Percentiles rank a stretch among this genome's conserved stretches.
These are phyloP conservation scores for Actinomortierella wolfii DNA, from an alignment of 371 early-diverging fungal genomes.

Conservation along the genomic window DNA sequence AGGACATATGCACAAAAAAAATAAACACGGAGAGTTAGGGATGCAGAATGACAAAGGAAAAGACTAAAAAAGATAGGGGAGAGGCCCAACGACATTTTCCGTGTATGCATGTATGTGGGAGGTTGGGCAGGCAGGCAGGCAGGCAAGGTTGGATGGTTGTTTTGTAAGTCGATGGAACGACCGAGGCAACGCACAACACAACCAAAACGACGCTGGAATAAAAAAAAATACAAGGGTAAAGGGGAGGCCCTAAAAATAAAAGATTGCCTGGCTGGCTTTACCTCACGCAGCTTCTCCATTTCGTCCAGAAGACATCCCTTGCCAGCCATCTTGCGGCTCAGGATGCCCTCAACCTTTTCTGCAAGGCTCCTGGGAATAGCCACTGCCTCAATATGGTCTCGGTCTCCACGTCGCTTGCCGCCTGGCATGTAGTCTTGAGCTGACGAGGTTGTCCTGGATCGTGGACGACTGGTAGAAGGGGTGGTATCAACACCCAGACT, in stretches of 20 bases:
- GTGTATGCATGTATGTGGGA: no score
- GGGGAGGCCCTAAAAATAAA: not conserved
- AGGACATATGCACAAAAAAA: not conserved
- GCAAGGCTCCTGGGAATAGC: slow-evolving; percentile 39
- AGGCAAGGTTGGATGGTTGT: no score
- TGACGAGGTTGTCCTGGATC: slow-evolving; percentile 29
- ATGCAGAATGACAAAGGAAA: not conserved
- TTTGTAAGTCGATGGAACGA: no score
- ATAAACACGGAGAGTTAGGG: not conserved
- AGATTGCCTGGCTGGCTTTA: not conserved
- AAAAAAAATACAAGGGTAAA: no score
- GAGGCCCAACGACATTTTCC: no score
- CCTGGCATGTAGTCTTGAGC: not conserved
- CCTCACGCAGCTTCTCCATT: slow-evolving; percentile 42
- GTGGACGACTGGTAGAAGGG: slow-evolving; percentile 6
- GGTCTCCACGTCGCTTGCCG: slow-evolving; percentile 35
- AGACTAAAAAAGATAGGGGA: slow-evolving; percentile 4
- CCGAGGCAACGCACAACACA: no score
- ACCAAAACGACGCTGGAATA: no score
- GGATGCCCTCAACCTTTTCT: slow-evolving; percentile 36
- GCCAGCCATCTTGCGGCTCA: slow-evolving; percentile 47
- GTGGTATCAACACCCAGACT: not conserved
- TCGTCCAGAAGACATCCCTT: slow-evolving; percentile 43
- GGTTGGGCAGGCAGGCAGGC: no score
- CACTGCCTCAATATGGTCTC: slow-evolving; percentile 36